A percentile compares a stretch with the other conserved stretches of the same genome.
These are phyloP conservation scores for Croton setiger DNA, from an alignment of 441 rosid genomes.

Conservation along the genomic window DNA sequence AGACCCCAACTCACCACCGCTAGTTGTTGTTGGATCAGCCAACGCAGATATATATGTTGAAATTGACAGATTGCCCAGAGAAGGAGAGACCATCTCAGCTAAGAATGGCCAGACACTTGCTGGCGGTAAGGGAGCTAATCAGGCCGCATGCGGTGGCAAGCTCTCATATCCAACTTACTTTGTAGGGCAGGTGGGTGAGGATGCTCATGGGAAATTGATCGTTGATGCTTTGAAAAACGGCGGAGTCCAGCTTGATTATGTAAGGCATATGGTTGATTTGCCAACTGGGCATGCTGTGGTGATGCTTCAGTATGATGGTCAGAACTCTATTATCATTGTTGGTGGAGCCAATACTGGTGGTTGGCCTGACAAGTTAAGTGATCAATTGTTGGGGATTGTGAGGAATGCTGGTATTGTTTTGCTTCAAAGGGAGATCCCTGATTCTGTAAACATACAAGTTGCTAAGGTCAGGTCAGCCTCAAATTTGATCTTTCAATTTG, in stretches of 20 bases:
- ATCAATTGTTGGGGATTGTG: conserved; percentile 55
- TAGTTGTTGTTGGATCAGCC: conserved; percentile 87
- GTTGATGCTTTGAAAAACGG: conserved; percentile 49
- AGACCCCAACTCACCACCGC: conserved; percentile 37
- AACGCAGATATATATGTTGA: conserved; percentile 84
- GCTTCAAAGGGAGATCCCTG: conserved; percentile 92
- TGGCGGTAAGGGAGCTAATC: conserved; percentile 93
- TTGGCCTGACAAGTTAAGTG: conserved; percentile 61
- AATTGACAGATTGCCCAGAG: conserved; percentile 65
- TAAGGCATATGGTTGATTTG: conserved; percentile 36
- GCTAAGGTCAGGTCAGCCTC: conserved; percentile 50
- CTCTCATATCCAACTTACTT: conserved; percentile 74
- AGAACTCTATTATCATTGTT: conserved; percentile 84
- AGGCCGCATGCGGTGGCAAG: conserved; percentile 80
- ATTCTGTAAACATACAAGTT: conserved; percentile 75
- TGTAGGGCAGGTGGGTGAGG: conserved; percentile 77
- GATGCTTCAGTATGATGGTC: conserved; percentile 82
- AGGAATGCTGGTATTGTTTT: conserved; percentile 76
- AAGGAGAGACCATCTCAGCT: conserved; percentile 84
- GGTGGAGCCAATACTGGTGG: conserved; percentile 82
- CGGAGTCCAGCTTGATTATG: conserved; percentile 60
- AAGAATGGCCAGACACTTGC: conserved; percentile 71
- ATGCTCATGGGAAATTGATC: conserved; percentile 73
- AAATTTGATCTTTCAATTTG: not conserved
- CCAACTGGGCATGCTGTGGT: conserved; percentile 97